Evolutionary conservation across 1,139 yeast species (phyloP).

Genomic region (Yamadazyma taylorii): DNA sequence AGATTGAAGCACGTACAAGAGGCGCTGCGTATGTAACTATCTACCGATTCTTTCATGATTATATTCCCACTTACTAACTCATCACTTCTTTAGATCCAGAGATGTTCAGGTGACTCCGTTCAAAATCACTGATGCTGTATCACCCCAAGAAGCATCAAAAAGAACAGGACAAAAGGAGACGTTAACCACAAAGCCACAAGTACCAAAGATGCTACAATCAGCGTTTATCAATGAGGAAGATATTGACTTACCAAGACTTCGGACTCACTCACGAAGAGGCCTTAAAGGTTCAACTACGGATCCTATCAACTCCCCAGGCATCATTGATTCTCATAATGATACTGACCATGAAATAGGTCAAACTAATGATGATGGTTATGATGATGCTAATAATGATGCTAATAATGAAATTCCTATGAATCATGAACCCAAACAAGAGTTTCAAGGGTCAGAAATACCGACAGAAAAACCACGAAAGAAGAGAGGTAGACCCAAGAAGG

Average conservation of each 20-base stretch:
- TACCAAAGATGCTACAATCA: conserved; percentile 22
- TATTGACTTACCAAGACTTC: conserved; percentile 24
- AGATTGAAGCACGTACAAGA: conserved; percentile 32
- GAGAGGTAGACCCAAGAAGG: conserved; percentile 18
- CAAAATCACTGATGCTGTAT: conserved; percentile 5
- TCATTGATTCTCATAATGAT: too few species aligned
- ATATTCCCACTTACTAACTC: conserved; percentile 8
- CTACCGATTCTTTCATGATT: too few species aligned
- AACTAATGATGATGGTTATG: too few species aligned
- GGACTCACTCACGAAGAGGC: conserved; percentile 15
- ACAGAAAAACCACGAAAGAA: conserved; percentile 10
- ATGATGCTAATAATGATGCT: too few species aligned
- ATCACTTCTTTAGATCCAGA: conserved; percentile 8
- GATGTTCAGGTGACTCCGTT: conserved; percentile 14
- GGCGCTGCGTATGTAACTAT: conserved; percentile 42
- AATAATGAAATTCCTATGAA: too few species aligned
- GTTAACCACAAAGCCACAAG: conserved; percentile 13
- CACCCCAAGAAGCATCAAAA: too few species aligned
- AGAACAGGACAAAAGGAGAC: conserved; percentile 8
- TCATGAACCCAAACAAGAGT: too few species aligned
- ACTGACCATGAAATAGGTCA: too few species aligned
- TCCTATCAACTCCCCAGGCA: too few species aligned
- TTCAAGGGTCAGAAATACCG: conserved; percentile 3
- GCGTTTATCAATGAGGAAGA: conserved; percentile 26
- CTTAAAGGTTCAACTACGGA: conserved; percentile 8